phyloP scores from a whole-genome alignment of 2,329 filamentous ascomycete species.

The Neopestalotiopsis sp. region DNA sequence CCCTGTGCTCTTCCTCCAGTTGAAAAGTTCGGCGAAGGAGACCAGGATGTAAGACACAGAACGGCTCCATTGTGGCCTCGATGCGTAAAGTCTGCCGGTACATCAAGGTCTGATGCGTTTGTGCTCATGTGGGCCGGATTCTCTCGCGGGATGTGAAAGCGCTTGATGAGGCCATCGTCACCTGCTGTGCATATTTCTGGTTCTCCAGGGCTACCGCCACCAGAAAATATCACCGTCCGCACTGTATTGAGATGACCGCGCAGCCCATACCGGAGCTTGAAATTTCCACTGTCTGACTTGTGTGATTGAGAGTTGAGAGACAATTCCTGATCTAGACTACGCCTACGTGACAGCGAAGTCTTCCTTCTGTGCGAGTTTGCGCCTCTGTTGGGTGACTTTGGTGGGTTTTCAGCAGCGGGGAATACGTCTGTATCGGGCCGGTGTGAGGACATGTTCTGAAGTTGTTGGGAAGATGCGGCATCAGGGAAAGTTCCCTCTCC shows the following conservation, averaged over 20 bases:
- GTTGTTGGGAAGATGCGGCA: conserved; percentile 47
- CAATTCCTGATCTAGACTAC: conserved; percentile 71
- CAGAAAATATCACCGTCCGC: conserved; percentile 93
- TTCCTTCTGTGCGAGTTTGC: conserved; percentile 77
- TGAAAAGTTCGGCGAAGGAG: conserved; percentile 84
- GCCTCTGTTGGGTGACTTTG: conserved; percentile 79
- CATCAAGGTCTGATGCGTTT: conserved; percentile 80
- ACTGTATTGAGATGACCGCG: conserved; percentile 94
- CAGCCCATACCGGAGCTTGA: conserved; percentile 92
- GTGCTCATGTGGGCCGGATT: conserved; percentile 57
- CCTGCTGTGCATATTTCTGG: conserved; percentile 96
- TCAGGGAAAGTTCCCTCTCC: conserved; percentile 76
- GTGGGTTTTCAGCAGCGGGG: conserved; percentile 77
- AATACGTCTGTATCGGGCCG: conserved; percentile 90
- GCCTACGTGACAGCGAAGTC: conserved; percentile 75
- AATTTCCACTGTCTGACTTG: conserved; percentile 74
- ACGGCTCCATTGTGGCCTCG: conserved; percentile 92
- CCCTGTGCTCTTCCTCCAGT: conserved; percentile 86
- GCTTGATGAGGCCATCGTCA: conserved; percentile 94
- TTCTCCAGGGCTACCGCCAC: conserved; percentile 91
- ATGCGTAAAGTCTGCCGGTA: conserved; percentile 93
- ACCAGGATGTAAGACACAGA: conserved; percentile 84
- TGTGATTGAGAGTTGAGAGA: conserved; percentile 53
- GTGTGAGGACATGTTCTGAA: conserved; percentile 53
- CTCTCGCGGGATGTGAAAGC: conserved; percentile 92